These are phyloP conservation scores for Penicillium corylophilum DNA, from an alignment of 2,329 filamentous ascomycete genomes.

Conservation along the genomic window DNA sequence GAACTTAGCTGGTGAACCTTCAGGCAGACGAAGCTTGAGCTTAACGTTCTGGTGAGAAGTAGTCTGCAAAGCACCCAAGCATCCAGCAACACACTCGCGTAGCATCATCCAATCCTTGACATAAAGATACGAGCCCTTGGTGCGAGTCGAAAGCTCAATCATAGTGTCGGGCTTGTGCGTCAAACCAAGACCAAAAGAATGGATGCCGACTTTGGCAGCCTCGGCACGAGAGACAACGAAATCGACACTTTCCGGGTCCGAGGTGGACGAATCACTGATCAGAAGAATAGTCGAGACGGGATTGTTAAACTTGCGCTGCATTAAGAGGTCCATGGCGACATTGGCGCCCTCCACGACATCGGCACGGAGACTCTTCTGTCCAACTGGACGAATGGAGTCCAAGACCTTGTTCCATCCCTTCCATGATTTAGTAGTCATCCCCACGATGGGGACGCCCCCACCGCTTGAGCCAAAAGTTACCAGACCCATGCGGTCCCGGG, in stretches of 20 bases:
- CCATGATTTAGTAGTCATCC: slow-evolving; percentile 97
- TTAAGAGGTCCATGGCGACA: slow-evolving; percentile 95
- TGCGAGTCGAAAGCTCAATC: slow-evolving; percentile 93
- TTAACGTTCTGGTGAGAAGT: slow-evolving; percentile 98
- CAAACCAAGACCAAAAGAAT: slow-evolving; percentile 93
- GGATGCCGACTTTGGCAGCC: slow-evolving; percentile 94
- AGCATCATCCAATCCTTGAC: slow-evolving; percentile 99
- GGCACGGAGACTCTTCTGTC: slow-evolving; percentile 92
- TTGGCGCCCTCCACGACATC: slow-evolving; percentile 98
- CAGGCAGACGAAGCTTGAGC: slow-evolving; percentile 86
- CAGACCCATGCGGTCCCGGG: slow-evolving; percentile 92
- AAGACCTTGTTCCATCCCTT: slow-evolving; percentile 84
- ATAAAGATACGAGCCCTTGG: slow-evolving; percentile 95
- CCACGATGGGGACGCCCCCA: slow-evolving; percentile 91
- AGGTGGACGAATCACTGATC: slow-evolving; percentile 95
- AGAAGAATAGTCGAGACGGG: slow-evolving; percentile 92
- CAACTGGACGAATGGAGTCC: slow-evolving; percentile 84
- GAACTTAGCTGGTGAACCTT: slow-evolving; percentile 96
- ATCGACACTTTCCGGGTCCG: slow-evolving; percentile 91
- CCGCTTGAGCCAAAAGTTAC: slow-evolving; percentile 95
- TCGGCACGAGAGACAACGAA: slow-evolving; percentile 96
- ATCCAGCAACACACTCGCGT: slow-evolving; percentile 90
- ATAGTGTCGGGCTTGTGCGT: slow-evolving; percentile 98
- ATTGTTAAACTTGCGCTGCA: slow-evolving; percentile 96
- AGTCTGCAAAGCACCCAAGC: slow-evolving; percentile 85